A percentile compares a stretch with the other conserved stretches of the same genome.
Conservation (phyloP, 108 stramenopile species). For the Aurantiochytrium sp. region DNA sequence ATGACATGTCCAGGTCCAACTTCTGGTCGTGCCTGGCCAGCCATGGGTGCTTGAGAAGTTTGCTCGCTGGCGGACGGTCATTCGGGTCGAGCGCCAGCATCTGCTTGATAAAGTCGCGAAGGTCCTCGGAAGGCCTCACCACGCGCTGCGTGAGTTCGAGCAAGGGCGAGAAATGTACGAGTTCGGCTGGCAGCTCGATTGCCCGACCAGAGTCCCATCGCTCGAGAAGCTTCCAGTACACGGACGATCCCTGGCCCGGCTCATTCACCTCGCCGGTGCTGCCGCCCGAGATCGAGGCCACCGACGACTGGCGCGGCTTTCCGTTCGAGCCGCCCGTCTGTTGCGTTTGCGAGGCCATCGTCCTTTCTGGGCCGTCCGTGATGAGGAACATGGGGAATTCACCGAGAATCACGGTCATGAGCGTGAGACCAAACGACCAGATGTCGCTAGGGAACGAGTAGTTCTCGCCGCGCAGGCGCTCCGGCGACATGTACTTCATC, state of each 20-base stretch:
- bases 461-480: slow-evolving; percentile 52
- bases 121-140: neutral
- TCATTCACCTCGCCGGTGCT: neutral
- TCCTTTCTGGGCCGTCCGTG: neutral
- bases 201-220: neutral
- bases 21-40: neutral
- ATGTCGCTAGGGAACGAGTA: slow-evolving; percentile 55
- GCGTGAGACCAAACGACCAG: slow-evolving; percentile 60
- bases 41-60: slow-evolving; percentile 51
- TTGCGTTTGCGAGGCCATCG: neutral
- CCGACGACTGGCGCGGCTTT: neutral
- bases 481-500: slow-evolving; percentile 62
- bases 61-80: slow-evolving; percentile 40
- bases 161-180: neutral
- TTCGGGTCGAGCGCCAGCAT: slow-evolving; percentile 42
- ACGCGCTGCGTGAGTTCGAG: neutral
- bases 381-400: slow-evolving; percentile 41
- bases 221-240: slow-evolving; percentile 27
- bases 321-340: neutral
- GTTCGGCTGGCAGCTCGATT: neutral
- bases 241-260: neutral
- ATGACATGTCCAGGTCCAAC: neutral
- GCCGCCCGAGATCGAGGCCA: neutral
- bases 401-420: slow-evolving; percentile 60
- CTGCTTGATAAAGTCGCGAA: slow-evolving; percentile 27